Evolutionary conservation across 257 asterid genomes (phyloP).

Genomic region (Nicotiana knightiana): DNA sequence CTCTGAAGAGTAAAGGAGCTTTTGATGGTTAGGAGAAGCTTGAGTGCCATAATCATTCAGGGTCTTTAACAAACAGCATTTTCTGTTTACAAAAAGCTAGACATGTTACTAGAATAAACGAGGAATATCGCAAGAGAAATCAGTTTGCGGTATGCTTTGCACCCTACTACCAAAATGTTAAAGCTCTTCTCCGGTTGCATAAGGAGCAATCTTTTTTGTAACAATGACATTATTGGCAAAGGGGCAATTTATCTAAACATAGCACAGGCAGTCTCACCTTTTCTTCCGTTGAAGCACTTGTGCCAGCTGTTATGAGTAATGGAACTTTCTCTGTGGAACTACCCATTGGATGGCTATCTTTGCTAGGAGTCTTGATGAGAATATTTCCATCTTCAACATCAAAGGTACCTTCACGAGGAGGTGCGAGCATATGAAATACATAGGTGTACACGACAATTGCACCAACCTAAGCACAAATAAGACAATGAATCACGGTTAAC

Average conservation of each 20-base stretch:
- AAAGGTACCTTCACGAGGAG: constrained; percentile 84
- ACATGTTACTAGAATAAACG: neutral
- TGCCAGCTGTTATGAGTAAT: constrained; percentile 42
- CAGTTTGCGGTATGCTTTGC: neutral
- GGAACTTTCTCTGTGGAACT: constrained; percentile 54
- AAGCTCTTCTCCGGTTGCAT: neutral
- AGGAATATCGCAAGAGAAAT: neutral
- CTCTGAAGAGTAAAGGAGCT: neutral
- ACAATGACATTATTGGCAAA: neutral
- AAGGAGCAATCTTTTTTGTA: neutral
- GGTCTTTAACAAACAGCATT: neutral
- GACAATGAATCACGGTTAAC: neutral
- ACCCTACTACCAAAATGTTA: neutral
- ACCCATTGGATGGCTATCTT: constrained; percentile 28
- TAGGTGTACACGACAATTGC: constrained; percentile 87
- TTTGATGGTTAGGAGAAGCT: neutral
- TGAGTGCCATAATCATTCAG: neutral
- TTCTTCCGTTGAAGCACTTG: constrained; percentile 27
- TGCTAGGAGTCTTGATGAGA: constrained; percentile 37
- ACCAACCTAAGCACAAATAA: constrained; percentile 53
- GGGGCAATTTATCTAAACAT: neutral
- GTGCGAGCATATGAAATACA: constrained; percentile 87
- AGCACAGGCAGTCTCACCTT: constrained; percentile 32
- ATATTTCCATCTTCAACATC: constrained; percentile 45
- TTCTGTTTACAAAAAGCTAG: neutral